Conservation (phyloP, 495 filamentous ascomycete species). For the Aspergillus carlsbadensis region DNA sequence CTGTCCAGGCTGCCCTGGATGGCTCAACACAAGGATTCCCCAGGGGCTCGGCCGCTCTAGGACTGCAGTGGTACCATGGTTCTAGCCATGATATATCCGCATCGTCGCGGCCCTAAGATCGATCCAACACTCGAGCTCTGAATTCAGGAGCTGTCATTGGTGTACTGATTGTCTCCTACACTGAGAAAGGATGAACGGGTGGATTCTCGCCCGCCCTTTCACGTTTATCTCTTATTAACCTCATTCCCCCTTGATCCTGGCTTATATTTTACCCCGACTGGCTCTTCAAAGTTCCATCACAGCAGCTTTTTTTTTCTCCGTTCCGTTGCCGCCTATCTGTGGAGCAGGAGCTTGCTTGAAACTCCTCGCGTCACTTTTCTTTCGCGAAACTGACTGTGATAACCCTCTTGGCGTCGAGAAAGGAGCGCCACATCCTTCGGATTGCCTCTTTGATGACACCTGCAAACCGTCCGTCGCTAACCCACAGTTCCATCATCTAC, state of each 20-base stretch:
- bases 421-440: conserved; percentile 16
- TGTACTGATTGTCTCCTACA: background rate
- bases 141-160: conserved; percentile 7
- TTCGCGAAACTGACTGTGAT: conserved; percentile 7
- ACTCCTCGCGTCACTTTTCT: conserved; percentile 20
- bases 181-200: conserved; percentile 2
- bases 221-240: conserved; percentile 4
- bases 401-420: conserved; percentile 19
- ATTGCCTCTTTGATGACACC: conserved; percentile 5
- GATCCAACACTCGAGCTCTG: conserved; percentile 9
- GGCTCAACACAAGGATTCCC: background rate
- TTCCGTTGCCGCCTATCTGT: conserved; percentile 7
- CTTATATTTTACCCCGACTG: conserved; percentile 12
- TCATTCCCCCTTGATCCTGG: conserved; percentile 8
- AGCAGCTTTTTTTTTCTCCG: background rate
- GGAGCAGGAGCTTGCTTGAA: conserved; percentile 12
- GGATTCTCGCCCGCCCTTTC: conserved; percentile 4
- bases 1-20: background rate
- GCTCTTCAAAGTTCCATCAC: conserved; percentile 6
- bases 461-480: conserved; percentile 9
- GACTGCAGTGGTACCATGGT: conserved; percentile 4
- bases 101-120: background rate
- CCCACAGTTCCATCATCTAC: conserved; percentile 5
- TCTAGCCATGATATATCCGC: conserved; percentile 6
- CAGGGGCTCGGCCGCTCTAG: background rate